These are phyloP conservation scores for Albophoma yamanashiensis DNA, from an alignment of 2,329 filamentous ascomycete genomes.

Conservation along the genomic window DNA sequence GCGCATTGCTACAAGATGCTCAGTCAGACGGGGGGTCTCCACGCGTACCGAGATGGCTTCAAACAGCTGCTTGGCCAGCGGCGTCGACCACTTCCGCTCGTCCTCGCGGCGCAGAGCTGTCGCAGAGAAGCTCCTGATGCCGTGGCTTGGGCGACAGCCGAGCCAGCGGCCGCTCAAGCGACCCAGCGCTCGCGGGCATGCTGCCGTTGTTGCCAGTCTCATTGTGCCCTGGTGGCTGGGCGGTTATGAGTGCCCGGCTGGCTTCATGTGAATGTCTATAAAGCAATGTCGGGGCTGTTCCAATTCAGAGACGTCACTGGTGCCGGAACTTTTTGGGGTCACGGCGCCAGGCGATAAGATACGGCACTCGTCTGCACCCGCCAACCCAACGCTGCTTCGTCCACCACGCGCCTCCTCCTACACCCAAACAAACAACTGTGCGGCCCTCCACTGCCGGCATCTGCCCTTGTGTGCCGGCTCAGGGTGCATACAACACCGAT, in stretches of 20 bases:
- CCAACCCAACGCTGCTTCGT: neutral
- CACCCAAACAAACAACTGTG: neutral
- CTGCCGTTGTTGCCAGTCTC: neutral
- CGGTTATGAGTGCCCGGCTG: neutral
- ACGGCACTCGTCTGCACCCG: neutral
- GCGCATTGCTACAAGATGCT: neutral
- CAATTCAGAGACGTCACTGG: neutral
- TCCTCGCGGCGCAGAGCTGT: conserved; percentile 7
- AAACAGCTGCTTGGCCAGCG: conserved; percentile 75
- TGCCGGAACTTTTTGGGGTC: neutral
- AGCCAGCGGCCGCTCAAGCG: neutral
- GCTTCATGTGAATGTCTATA: neutral
- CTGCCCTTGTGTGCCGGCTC: neutral
- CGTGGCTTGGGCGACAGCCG: neutral
- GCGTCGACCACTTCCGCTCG: conserved; percentile 75
- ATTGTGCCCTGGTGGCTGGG: neutral
- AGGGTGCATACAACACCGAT: neutral
- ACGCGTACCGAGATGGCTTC: conserved; percentile 69
- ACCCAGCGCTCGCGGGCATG: neutral
- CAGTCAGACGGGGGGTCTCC: neutral
- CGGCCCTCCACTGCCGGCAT: neutral
- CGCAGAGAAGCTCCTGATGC: neutral
- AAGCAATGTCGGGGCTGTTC: neutral
- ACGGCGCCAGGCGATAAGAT: neutral
- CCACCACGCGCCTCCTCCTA: neutral